Evolutionary conservation across 345 rosid species (phyloP), one percentile per base, ranked within the genome.

Genomic region (thale cress (Arabidopsis thaliana)): DNA sequence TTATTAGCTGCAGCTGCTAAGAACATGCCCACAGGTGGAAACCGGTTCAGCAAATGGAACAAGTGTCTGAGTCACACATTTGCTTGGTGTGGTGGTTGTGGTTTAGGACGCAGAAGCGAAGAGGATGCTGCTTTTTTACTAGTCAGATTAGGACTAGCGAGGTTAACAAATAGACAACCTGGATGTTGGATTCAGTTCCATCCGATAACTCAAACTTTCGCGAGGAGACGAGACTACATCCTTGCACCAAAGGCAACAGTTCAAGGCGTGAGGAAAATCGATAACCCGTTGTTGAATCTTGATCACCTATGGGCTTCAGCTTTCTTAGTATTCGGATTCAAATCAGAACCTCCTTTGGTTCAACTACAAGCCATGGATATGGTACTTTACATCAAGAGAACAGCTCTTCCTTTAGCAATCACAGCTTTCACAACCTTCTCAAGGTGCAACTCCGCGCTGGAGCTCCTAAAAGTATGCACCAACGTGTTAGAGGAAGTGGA

Each of bases 301-400:
- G 93, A 91, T 80, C 98, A 93, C 75, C 74, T 86, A 4, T 93
- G 97, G 98, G 93, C 97, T 8, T 87, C 91, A 8, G 97, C 96
- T 25, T 93, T 91, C 84, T 90, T 93, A 8, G 93, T 93, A 9
- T 93, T 93, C 4, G 98, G 97, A 53, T 93, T 91, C 79, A 91
- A 89, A 77, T 85, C 91, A 0, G 94, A 93, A 64, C 94, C 91
- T 34, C 97, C 94, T 22, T 66, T 88, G 7, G 93, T 93, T 30
- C 91, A 89, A 37, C 72, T 93, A 25, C 88, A 88, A 75, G 96
- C 93, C 32, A 73, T 84, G 40, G 93, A 91, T 55, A 82, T 89
- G 89, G 91, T 86, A 36, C 80, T 88, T 48, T 91, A 89, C 82
- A 91, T 93, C 58, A 88, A 86, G 83, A 88, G 80, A 82, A 91